Conservation (phyloP, 129 eudicot genomes). For the Heracleum sosnowskyi region DNA sequence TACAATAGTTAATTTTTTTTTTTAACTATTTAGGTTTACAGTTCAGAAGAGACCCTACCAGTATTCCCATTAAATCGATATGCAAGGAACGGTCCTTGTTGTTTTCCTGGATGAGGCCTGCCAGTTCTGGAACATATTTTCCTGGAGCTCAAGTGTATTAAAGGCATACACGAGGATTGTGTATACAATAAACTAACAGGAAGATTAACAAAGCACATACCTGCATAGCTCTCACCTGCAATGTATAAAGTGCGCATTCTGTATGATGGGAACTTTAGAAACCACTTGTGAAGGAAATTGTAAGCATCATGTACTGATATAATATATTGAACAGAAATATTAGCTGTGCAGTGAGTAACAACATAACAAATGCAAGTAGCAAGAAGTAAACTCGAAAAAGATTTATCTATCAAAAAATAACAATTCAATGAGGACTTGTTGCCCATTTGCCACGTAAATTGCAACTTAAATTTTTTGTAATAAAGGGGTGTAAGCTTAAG, state of each 20-base stretch:
- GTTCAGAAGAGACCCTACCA: conserved; percentile 36
- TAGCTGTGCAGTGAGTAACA: conserved; percentile 3
- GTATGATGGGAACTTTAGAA: conserved; percentile 61
- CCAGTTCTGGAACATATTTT: conserved; percentile 77
- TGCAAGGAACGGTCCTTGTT: conserved; percentile 52
- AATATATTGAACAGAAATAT: conserved; percentile 8
- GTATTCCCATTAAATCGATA: conserved; percentile 72
- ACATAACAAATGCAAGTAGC: not conserved
- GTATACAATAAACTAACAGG: not conserved
- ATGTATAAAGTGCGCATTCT: conserved; percentile 41
- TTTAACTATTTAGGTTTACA: not conserved
- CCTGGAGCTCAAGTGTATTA: conserved; percentile 28
- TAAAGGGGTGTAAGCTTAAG: not conserved
- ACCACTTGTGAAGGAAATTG: conserved; percentile 76
- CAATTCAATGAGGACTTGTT: not conserved
- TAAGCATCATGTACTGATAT: conserved; percentile 75
- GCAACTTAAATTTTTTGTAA: not conserved
- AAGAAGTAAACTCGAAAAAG: not conserved
- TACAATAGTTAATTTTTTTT: too few relatives aligned
- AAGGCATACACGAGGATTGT: not conserved
- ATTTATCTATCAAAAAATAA: not conserved
- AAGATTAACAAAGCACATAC: conserved; percentile 22
- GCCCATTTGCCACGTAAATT: not conserved
- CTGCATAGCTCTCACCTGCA: conserved; percentile 96
- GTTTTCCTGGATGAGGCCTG: conserved; percentile 67